phyloP scores from a whole-genome alignment of 176 grass and related monocot species.

The Triticum aestivum region IWGSC_CS_RefSeq_v2.1 NC_057808.1:287770817-287771316 shows the following conservation, averaged over 20 bases:
- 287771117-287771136: constrained; percentile 84
- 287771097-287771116: constrained; percentile 91
- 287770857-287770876: constrained; percentile 1
- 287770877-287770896: background rate
- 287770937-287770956: background rate
- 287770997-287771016: background rate
- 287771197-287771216: constrained; percentile 90
- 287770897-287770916: background rate
- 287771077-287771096: constrained; percentile 69
- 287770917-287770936: background rate
- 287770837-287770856: background rate
- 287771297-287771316: constrained; percentile 88
- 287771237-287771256: constrained; percentile 84
- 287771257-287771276: constrained; percentile 69
- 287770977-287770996: background rate
- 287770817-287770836: background rate
- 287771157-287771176: constrained; percentile 83
- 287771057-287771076: background rate
- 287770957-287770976: background rate
- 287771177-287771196: constrained; percentile 95
- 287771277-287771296: constrained; percentile 71
- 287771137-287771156: constrained; percentile 77
- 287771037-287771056: constrained; percentile 1
- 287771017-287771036: background rate
- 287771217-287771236: constrained; percentile 78